These are phyloP conservation scores for Termitomyces sp. DNA, from an alignment of 768 basidiomycete genomes.

Conservation along the genomic window DNA sequence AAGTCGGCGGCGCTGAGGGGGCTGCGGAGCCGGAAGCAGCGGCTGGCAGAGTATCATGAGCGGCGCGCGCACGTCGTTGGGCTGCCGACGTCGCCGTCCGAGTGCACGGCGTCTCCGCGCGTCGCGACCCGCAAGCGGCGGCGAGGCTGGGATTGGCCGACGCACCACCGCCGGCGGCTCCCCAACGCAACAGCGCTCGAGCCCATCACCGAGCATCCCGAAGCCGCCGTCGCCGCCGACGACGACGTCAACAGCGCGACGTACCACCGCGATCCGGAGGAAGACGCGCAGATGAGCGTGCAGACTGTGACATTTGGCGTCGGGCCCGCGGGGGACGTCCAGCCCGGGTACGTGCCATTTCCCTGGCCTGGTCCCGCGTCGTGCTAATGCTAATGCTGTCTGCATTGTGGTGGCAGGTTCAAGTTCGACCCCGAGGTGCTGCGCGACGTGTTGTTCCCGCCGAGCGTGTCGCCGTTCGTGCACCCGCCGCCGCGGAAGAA, in stretches of 20 bases:
- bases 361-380: no score
- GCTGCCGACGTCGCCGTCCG: constrained; percentile 13
- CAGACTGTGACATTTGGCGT: constrained; percentile 46
- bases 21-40: constrained; percentile 57
- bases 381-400: not conserved
- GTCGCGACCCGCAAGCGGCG: constrained; percentile 39
- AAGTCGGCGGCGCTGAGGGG: constrained; percentile 45
- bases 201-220: constrained; percentile 30
- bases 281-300: constrained; percentile 35
- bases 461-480: constrained; percentile 11
- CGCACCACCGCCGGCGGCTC: constrained; percentile 20
- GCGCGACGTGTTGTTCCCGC: constrained; percentile 39
- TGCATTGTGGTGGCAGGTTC: constrained; percentile 29
- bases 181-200: constrained; percentile 38
- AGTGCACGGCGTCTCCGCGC: constrained; percentile 12
- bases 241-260: constrained; percentile 22
- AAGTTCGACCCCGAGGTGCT: constrained; percentile 46
- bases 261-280: constrained; percentile 28
- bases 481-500: constrained; percentile 28
- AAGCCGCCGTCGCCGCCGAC: no score
- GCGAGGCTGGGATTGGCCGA: constrained; percentile 29
- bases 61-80: constrained; percentile 48
- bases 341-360: constrained; percentile 35
- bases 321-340: constrained; percentile 29
- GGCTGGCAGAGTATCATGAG: constrained; percentile 61